Conservation (phyloP, 306 rosid genomes). For the Oxytropis ochrocephala region DNA sequence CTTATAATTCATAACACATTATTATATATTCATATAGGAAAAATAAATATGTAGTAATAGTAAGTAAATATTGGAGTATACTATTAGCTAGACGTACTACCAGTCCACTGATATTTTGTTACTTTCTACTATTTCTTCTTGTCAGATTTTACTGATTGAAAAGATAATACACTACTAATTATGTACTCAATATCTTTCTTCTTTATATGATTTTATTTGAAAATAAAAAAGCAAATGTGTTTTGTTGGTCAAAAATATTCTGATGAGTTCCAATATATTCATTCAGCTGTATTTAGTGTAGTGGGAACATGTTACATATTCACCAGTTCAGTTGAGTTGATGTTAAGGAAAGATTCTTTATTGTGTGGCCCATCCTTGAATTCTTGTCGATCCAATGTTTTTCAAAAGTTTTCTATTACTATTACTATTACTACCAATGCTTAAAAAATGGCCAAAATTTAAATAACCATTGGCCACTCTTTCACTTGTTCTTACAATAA, state of each 20-base stretch:
- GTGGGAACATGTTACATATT: constrained; percentile 28
- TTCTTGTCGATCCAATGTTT: constrained; percentile 52
- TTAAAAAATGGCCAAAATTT: neutral
- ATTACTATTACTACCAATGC: neutral
- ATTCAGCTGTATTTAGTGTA: constrained; percentile 22
- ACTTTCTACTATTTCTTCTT: neutral
- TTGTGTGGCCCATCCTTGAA: constrained; percentile 60
- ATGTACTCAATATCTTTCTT: neutral
- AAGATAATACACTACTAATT: neutral
- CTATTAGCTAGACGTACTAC: neutral
- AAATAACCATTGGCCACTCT: constrained; percentile 1
- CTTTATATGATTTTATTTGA: neutral
- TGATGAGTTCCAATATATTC: constrained; percentile 22
- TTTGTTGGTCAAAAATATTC: constrained; percentile 31
- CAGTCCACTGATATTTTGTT: neutral
- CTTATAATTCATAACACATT: neutral
- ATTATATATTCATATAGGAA: no score
- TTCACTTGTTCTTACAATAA: neutral
- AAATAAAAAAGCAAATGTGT: neutral
- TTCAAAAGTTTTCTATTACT: constrained; percentile 21
- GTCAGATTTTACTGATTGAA: neutral
- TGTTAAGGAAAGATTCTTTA: constrained; percentile 40
- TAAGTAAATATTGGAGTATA: neutral
- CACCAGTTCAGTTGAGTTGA: constrained; percentile 27
- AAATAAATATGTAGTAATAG: no score